Base-by-base conservation (phyloP, 345 rosid species). In the Nasturtium officinale region DNA sequence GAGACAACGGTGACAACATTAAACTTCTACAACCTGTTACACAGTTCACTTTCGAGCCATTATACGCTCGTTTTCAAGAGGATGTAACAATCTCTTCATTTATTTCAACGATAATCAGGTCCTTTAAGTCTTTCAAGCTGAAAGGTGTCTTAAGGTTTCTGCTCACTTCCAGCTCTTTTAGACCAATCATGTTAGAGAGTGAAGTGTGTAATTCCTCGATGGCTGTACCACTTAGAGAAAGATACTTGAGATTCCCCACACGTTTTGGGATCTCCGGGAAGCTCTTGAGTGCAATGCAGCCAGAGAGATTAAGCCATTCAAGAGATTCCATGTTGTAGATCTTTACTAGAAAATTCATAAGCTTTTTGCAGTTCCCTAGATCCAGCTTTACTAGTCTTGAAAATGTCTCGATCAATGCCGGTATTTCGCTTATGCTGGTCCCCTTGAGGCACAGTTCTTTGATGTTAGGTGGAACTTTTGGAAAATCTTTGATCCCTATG, bases 271-370 rank as follows among this genome's bases (percentile, higher is more conserved):
- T 60, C 67, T 71, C 59, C 1, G 59, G 75, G 40, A 71, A 59
- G 28, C 37, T 61, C 69, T 61, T 61, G 1, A 61, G 69, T n/a
- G 6, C 5, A 17, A 0, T 12, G 45, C 76, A 72, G 1, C 76
- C 76, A 13, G 76, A 61, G 42, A 72, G 69, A 52, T 52, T 72
- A 33, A 72, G 76, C 5, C 6, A 0, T 62, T 72, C 55, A 28
- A 62, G 76, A 17, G 76, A 37, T 17, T 72, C 53, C 69, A 72
- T 61, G 15, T 51, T 35, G 52, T 38, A 26, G 53, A 71, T 61
- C 61, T 17, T 51, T 20, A 26, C 11, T 4, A 26, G 21, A 51
- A 71, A 48, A 9, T 35, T 37, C 23, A 12, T 7, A 17, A 71
- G 76, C 21, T 25, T 10, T 51, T 25, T 50, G 67, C 75, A 60